Evolutionary conservation across 2,329 filamentous ascomycete species (phyloP).

Genomic region (Tricladium varicosporioides): DNA sequence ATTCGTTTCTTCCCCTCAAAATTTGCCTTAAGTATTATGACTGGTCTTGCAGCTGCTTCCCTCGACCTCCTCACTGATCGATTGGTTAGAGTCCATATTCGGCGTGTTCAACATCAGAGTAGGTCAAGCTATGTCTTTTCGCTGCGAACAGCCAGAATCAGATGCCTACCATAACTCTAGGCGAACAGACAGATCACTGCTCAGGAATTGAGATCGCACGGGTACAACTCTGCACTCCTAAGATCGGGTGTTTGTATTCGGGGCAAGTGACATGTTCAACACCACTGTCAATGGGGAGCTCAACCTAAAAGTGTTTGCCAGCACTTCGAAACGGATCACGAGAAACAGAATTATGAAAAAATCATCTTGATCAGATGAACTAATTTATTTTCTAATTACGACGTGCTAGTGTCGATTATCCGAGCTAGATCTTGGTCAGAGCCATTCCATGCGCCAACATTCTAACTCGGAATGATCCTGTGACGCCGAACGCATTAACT

Average conservation of each 20-base stretch:
- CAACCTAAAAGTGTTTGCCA: not conserved
- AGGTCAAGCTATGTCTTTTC: too few species aligned
- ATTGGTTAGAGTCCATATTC: not conserved
- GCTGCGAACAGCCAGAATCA: not conserved
- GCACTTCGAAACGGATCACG: not conserved
- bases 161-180: not conserved
- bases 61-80: not conserved
- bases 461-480: conserved; percentile 64
- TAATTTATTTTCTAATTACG: conserved; percentile 30
- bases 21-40: not conserved
- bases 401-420: conserved; percentile 23
- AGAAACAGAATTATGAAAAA: conserved; percentile 4
- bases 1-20: not conserved
- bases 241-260: not conserved
- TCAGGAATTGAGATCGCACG: too few species aligned
- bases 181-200: not conserved
- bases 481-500: conserved; percentile 56
- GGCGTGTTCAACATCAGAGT: too few species aligned
- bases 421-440: conserved; percentile 62
- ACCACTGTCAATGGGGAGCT: not conserved
- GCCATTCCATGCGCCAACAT: conserved; percentile 58
- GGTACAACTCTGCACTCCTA: too few species aligned
- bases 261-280: not conserved
- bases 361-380: conserved; percentile 25
- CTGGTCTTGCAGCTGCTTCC: not conserved